Base-by-base conservation (phyloP, 1,284 basidiomycete species). In the Ustilago sp. region DNA sequence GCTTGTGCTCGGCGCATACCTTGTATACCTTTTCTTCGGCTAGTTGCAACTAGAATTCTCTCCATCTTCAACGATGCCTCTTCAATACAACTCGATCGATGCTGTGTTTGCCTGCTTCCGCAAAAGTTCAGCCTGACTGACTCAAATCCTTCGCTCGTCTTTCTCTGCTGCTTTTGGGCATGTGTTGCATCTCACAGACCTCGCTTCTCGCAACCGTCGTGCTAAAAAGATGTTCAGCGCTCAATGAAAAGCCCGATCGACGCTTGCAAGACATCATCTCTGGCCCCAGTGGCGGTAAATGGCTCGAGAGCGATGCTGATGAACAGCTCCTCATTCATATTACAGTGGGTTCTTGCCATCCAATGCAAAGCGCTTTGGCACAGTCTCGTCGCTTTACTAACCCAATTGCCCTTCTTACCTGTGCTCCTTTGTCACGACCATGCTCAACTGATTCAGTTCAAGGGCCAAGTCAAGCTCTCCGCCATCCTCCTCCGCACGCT, bases 301-400 rank as follows among this genome's bases (percentile, higher is more conserved):
- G 90, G 85, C 88, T 94, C 68, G 89, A 91, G 76, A 93, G 92
- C 81, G 93, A 94, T 83, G 90, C 90, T 2, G 93, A 94, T 83
- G 93, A 93, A 81, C 91, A 94, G 81, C 87, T 93, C 17, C 57
- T 73, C 56, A 63, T 65, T 60, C 61, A 56, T 12, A 51, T 70
- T 5, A 65, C 63, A 6, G 74, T 73, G 61, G 39, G 70, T 73
- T 1, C 23, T 28, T 50, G 8, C 19, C 15, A 19, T 17, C 17
- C 4, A 69, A 32, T 34, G 11, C 52, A 19, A 8, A 28, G 19
- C 59, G 48, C 35, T 11, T 8, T 8, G 32, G 2, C n/a, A 19
- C 7, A 19, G 7, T 15, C 7, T 36, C 9, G 35, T 12, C 9
- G 11, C 19, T 7, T 47, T 31, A 4, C 23, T 39, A 8, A 43